Percentiles rank a stretch among this genome's conserved stretches.
Evolutionary conservation across 2,329 filamentous ascomycete species (phyloP).

Genomic region (Escovopsis weberi): DNA sequence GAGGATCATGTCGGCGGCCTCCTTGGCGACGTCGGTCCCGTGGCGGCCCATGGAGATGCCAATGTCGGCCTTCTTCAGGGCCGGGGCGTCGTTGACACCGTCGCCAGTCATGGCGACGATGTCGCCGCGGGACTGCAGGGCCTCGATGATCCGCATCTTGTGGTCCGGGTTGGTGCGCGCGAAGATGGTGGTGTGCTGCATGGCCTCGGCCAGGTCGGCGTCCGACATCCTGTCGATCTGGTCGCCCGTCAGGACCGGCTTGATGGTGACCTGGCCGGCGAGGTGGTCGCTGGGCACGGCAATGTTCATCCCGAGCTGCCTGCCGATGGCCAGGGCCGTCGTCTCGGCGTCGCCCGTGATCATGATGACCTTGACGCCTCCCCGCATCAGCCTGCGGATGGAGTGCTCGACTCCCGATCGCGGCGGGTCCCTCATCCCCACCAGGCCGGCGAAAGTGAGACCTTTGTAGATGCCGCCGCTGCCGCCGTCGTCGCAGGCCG

Average conservation of each 20-base stretch:
- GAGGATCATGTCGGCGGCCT: conserved; percentile 84
- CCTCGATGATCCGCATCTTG: conserved; percentile 91
- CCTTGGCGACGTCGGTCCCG: conserved; percentile 94
- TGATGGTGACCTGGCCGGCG: conserved; percentile 42
- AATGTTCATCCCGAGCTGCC: conserved; percentile 87
- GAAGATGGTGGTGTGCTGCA: conserved; percentile 84
- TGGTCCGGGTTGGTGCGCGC: conserved; percentile 93
- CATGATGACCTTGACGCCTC: conserved; percentile 96
- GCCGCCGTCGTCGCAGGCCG: conserved; percentile 41
- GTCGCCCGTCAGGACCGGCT: conserved; percentile 68
- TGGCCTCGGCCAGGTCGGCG: conserved; percentile 67
- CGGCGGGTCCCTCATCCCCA: conserved; percentile 96
- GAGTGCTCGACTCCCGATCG: conserved; percentile 79
- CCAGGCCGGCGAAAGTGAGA: conserved; percentile 77
- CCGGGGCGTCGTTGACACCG: conserved; percentile 93
- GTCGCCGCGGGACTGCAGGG: conserved; percentile 81
- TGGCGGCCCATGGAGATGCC: conserved; percentile 93
- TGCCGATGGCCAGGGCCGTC: conserved; percentile 86
- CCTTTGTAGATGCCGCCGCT: conserved; percentile 47
- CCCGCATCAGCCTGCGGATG: conserved; percentile 79
- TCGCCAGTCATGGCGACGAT: conserved; percentile 99
- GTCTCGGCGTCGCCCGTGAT: conserved; percentile 95
- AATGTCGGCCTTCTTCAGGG: conserved; percentile 93
- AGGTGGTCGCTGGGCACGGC: conserved; percentile 36
- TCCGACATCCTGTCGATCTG: conserved; percentile 90